A percentile compares a stretch with the other conserved stretches of the same genome.
These are phyloP conservation scores for Amanita fuliginea DNA, from an alignment of 768 basidiomycete species.

Conservation along the genomic window DNA sequence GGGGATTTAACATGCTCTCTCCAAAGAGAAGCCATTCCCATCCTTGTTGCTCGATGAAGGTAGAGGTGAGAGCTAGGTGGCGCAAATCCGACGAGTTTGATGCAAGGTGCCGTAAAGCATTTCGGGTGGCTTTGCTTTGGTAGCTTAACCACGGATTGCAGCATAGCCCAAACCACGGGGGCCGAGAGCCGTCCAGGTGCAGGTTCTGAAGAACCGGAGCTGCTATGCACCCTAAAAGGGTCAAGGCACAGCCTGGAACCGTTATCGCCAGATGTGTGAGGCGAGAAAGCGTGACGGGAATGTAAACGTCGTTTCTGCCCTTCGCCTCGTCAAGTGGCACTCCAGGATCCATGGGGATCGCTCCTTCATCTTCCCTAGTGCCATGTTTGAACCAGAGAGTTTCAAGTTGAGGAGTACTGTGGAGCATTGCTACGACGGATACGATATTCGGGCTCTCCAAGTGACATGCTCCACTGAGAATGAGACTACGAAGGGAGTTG, in stretches of 20 bases:
- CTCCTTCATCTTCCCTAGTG: not conserved
- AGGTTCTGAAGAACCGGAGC: slow-evolving; percentile 6
- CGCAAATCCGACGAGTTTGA: not conserved
- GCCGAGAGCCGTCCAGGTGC: slow-evolving; percentile 6
- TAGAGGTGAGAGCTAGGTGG: not conserved
- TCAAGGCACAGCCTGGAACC: slow-evolving; percentile 1
- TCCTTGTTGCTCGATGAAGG: not conserved
- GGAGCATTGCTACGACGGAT: not conserved
- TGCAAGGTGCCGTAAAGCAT: not conserved
- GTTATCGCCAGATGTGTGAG: slow-evolving; percentile 5
- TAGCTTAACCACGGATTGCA: not conserved
- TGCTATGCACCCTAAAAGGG: slow-evolving; percentile 1
- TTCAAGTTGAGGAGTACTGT: slow-evolving; percentile 6
- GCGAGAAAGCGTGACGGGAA: slow-evolving; percentile 1
- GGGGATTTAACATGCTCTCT: not conserved
- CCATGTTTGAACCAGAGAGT: slow-evolving; percentile 6
- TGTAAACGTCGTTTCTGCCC: not conserved
- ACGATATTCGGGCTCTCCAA: not conserved
- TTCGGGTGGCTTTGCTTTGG: not conserved
- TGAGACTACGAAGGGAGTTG: not conserved
- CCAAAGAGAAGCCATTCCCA: slow-evolving; percentile 4
- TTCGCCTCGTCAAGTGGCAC: not conserved
- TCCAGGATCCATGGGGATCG: not conserved
- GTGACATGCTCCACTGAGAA: not conserved
- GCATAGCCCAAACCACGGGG: not conserved